These are phyloP conservation scores for Penicillium subrubescens DNA, from an alignment of 495 filamentous ascomycete species.

Conservation along the genomic window DNA sequence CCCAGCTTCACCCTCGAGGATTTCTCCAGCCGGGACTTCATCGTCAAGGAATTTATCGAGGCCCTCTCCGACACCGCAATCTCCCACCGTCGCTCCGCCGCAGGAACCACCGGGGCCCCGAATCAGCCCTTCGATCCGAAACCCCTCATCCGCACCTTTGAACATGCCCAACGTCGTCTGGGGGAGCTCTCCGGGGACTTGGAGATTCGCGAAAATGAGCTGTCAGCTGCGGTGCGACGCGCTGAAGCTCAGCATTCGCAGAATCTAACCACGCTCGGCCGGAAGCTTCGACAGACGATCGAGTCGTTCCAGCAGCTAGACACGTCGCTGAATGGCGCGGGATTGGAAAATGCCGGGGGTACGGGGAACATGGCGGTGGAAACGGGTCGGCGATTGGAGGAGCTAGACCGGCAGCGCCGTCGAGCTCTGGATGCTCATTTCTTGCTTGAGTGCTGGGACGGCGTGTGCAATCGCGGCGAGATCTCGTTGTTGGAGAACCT, in stretches of 20 bases:
- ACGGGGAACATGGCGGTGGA: constrained; percentile 94
- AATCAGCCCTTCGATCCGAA: constrained; percentile 93
- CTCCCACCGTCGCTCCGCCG: constrained; percentile 71
- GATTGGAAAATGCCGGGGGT: constrained; percentile 66
- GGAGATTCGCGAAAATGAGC: constrained; percentile 83
- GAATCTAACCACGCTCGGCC: constrained; percentile 79
- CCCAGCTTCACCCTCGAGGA: constrained; percentile 83
- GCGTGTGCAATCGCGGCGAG: constrained; percentile 83
- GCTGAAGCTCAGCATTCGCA: constrained; percentile 91
- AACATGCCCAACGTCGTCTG: constrained; percentile 80
- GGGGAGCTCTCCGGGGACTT: constrained; percentile 81
- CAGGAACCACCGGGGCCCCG: constrained; percentile 45
- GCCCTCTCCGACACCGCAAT: constrained; percentile 82
- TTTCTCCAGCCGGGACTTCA: constrained; percentile 87
- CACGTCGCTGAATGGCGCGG: constrained; percentile 63
- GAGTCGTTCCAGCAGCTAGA: constrained; percentile 89
- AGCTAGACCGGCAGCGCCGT: constrained; percentile 87
- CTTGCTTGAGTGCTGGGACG: constrained; percentile 92
- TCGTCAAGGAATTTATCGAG: constrained; percentile 97
- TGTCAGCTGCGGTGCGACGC: constrained; percentile 82
- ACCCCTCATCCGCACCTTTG: constrained; percentile 93
- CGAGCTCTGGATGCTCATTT: constrained; percentile 92
- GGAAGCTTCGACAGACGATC: constrained; percentile 88
- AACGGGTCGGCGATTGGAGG: constrained; percentile 90
- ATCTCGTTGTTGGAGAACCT: constrained; percentile 80